A percentile compares a stretch with the other conserved stretches of the same genome.
Evolutionary conservation across 192 early-diverging fungal species (phyloP).

Genomic region (Podila epigama): DNA sequence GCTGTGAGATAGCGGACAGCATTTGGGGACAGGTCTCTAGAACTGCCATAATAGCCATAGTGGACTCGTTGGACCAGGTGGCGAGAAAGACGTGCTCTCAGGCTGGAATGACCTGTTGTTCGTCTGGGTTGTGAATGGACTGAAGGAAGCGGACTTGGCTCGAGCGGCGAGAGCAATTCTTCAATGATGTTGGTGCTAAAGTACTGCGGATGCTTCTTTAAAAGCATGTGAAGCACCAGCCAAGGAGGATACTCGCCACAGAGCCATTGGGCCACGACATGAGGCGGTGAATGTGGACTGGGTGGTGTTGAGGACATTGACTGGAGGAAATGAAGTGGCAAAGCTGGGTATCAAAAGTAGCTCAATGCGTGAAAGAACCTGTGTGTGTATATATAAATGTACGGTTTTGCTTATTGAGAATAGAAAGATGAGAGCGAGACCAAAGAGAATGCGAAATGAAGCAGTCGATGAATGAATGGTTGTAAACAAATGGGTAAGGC

Average conservation of each 20-base stretch:
- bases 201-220: conserved; percentile 17
- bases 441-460: neutral
- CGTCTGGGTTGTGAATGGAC: conserved; percentile 6
- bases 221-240: conserved; percentile 32
- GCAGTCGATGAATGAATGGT: neutral
- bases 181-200: conserved; percentile 22
- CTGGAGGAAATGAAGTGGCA: neutral
- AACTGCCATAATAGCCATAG: conserved; percentile 42
- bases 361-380: too few relatives aligned
- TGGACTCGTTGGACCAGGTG: conserved; percentile 35
- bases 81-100: conserved; percentile 18
- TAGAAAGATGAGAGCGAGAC: neutral
- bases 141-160: neutral
- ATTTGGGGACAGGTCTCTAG: conserved; percentile 9
- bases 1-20: conserved; percentile 43
- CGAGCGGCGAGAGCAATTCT: conserved; percentile 21
- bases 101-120: too few relatives aligned
- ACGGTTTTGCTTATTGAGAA: too few relatives aligned
- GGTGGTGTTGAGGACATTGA: neutral
- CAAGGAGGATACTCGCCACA: conserved; percentile 27
- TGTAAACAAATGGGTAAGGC: neutral
- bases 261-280: conserved; percentile 8
- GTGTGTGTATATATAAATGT: too few relatives aligned
- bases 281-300: neutral
- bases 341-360: too few relatives aligned